Base-by-base conservation (phyloP, 2,329 filamentous ascomycete genomes). In the Aspergillus phoenicis region DNA sequence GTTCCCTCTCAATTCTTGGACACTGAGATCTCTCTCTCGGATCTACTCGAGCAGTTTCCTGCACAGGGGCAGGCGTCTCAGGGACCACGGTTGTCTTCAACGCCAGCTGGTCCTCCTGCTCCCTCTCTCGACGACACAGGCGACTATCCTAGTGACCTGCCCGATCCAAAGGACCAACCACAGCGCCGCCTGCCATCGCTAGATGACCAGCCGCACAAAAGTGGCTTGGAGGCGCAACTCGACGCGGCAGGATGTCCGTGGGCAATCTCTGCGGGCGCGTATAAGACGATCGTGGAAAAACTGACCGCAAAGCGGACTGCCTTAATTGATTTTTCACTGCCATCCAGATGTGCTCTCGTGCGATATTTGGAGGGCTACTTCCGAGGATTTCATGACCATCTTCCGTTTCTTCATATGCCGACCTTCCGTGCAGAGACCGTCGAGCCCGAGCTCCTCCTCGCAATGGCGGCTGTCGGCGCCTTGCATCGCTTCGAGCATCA, bases 341-440 rank as follows among this genome's bases (percentile, higher is more conserved):
- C 88, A 0, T 89, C 87, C 5, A 82, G 87, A 1, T 83, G 89
- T 64, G 88, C 88, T 0, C 71, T 91, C 17, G 85, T 85, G 3
- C 78, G 89, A 20, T 91, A 90, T 64, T 74, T 91, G 26, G 86
- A 88, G 62, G 87, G 87, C 1, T 91, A 89, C 65, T 83, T 89
- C 52, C 83, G 81, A 59, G 87, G 88, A 0, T 89, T 91, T 59
- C 80, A 85, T 62, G 78, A 82, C 26, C 82, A 85, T 58, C 76
- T 85, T 38, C 83, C 83, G 0, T 84, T 91, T 61, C 74, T 91
- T 20, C 89, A 91, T 69, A 76, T 89, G 4, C 85, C 88, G 0
- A 90, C 87, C 0, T 79, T 90, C 52, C 80, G 80, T 1, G 81
- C 85, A 0, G 82, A 82, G 1, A 83, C 85, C 13, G 80, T 85